Conservation (phyloP, 768 basidiomycete genomes). For the Tylopilus intermedius region DNA sequence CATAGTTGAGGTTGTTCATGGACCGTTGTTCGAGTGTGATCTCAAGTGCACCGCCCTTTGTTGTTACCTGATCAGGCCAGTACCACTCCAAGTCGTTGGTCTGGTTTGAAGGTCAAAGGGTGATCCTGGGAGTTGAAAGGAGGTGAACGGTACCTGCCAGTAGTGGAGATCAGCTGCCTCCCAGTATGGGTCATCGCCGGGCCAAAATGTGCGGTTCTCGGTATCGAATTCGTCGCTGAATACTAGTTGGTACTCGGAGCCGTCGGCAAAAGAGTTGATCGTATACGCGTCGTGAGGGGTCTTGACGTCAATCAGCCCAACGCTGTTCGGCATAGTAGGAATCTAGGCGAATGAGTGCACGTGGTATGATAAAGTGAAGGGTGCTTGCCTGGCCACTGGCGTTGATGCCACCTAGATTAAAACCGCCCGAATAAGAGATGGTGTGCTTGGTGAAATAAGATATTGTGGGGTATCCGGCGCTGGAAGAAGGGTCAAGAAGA, state of each 20-base stretch:
- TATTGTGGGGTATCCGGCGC: slow-evolving; percentile 61
- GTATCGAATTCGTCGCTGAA: slow-evolving; percentile 89
- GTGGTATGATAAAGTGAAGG: background rate
- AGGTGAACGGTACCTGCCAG: slow-evolving; percentile 47
- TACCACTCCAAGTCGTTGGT: slow-evolving; percentile 87
- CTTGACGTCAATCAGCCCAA: slow-evolving; percentile 68
- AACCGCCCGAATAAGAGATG: slow-evolving; percentile 52
- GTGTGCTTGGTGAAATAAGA: slow-evolving; percentile 47
- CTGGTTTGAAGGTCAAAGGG: slow-evolving; percentile 25
- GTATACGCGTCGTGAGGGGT: slow-evolving; percentile 63
- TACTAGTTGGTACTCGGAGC: slow-evolving; percentile 57
- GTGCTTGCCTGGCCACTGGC: slow-evolving; percentile 58
- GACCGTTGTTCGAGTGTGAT: slow-evolving; percentile 65
- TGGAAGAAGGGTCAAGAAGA: slow-evolving; percentile 20
- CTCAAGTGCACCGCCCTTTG: slow-evolving; percentile 66
- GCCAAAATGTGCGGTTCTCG: slow-evolving; percentile 73
- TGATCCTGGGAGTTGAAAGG: background rate
- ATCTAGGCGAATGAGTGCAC: slow-evolving; percentile 33
- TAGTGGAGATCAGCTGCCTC: slow-evolving; percentile 80
- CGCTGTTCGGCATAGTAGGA: slow-evolving; percentile 56
- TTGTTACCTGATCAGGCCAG: slow-evolving; percentile 73
- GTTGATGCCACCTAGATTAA: slow-evolving; percentile 75
- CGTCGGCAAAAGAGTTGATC: slow-evolving; percentile 47
- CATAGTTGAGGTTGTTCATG: slow-evolving; percentile 69
- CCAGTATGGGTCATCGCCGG: slow-evolving; percentile 85